phyloP scores from a whole-genome alignment of 148 eudicot species.

The Heliamphora exappendiculata region DNA sequence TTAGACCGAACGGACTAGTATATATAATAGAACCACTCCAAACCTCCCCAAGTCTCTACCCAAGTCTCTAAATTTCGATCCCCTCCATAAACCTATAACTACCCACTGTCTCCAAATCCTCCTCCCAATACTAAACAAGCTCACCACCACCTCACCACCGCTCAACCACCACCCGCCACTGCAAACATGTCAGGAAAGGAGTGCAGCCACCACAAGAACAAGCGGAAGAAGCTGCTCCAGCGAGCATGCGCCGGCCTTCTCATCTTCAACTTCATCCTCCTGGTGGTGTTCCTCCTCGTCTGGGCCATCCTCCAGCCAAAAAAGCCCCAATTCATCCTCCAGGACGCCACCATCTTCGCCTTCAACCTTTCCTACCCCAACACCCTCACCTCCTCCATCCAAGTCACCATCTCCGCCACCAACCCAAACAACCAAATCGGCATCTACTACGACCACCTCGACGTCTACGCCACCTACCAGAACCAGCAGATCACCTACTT shows the following conservation, averaged over 20 bases:
- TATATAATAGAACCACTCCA: too few species aligned
- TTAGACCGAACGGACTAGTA: too few species aligned
- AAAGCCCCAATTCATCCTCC: constrained; percentile 39
- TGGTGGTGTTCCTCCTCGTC: constrained; percentile 27
- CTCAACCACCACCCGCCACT: too few species aligned
- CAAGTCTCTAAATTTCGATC: too few species aligned
- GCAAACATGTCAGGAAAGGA: too few species aligned
- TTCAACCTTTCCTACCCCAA: constrained; percentile 37
- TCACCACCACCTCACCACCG: too few species aligned
- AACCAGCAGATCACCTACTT: constrained; percentile 43
- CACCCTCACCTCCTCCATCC: constrained; percentile 29
- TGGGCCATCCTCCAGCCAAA: constrained; percentile 46
- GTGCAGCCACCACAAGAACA: too few species aligned
- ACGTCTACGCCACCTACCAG: constrained; percentile 28
- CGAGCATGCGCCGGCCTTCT: constrained; percentile 11
- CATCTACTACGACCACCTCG: constrained; percentile 37
- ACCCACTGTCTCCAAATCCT: too few species aligned
- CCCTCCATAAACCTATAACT: too few species aligned
- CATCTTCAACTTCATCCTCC: constrained; percentile 21
- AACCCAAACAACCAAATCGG: constrained; percentile 44
- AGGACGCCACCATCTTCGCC: constrained; percentile 42
- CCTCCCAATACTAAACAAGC: too few species aligned
- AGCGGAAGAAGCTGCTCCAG: too few species aligned
- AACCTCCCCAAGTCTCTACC: too few species aligned
- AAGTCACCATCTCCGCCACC: constrained; percentile 14